Evolutionary conservation across 371 early-diverging fungal species (phyloP), one percentile per base, ranked within the genome.

Genomic region (Rhizopus sp.): DNA sequence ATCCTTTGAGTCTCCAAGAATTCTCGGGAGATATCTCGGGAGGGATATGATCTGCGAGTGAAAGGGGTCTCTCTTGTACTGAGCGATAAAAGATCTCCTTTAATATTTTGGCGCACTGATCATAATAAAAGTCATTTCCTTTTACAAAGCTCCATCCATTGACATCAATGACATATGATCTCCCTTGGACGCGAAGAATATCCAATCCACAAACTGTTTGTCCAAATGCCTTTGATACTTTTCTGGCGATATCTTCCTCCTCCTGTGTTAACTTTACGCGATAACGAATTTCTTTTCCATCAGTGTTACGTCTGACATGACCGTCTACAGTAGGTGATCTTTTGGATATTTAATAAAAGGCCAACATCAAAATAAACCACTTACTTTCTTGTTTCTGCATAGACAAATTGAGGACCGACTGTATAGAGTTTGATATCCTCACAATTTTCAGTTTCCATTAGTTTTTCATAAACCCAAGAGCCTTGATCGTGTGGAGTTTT

Each of bases 121-220:
- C 94, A 69, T 96, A 97, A 69, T 99, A 99, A 15, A 86, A 81
- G 47, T 90, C 88, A 65, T 91, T 95, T 55, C 96, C 96, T 73
- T 99, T 99, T 50, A 99, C 99, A 80, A 99, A 99, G 30, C 95
- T 94, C 99, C 99, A 99, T 7, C 99, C 99, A 64, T 99, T 99
- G 53, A 99, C 98, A 72, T 99, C 99, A 66, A 99, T 97, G 7
- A 98, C 96, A 71, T 89, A 93, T 4, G 96, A 93, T 62, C 84
- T 80, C 9, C 95, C 95, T 46, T 75, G 70, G 2, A 87, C 87
- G 5, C 99, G 88, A 52, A 99, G 72, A 17, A 98, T 70, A 73
- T 99, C 99, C 57, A 98, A 91, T 0, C 99, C 99, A 66, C 99
- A 99, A 1, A 99, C 93, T 5, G 86, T 81, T 64, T 94, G 95